Evolutionary conservation across 257 asterid genomes (phyloP).

Genomic region (Solanum sejunctum): DNA sequence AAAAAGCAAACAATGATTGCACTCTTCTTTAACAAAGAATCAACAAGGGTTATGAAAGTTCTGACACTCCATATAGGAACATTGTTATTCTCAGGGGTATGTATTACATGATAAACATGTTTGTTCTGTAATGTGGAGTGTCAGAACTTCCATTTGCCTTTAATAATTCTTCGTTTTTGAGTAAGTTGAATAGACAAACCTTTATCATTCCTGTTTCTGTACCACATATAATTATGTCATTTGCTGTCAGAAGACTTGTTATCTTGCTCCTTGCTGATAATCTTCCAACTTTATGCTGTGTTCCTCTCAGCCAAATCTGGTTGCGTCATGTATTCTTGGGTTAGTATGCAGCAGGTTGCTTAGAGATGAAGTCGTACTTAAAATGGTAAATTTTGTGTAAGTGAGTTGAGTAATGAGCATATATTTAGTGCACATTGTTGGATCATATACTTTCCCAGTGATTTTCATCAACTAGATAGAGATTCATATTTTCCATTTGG

Average conservation of each 20-base stretch:
- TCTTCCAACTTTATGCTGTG: slow-evolving; percentile 85
- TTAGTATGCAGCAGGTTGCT: neutral
- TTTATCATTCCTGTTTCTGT: slow-evolving; percentile 79
- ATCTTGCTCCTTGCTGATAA: slow-evolving; percentile 90
- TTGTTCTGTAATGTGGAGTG: neutral
- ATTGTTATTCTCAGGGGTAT: neutral
- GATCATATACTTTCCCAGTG: neutral
- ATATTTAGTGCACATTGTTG: neutral
- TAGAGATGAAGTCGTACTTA: neutral
- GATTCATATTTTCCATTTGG: neutral
- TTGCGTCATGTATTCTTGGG: neutral
- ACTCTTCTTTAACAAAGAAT: neutral
- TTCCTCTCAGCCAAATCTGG: slow-evolving; percentile 86
- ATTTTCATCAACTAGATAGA: neutral
- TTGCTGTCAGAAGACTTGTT: slow-evolving; percentile 75
- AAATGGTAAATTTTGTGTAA: neutral
- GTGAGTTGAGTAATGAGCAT: neutral
- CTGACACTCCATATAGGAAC: neutral
- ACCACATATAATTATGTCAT: slow-evolving; percentile 88
- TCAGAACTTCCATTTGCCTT: neutral
- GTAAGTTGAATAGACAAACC: slow-evolving; percentile 24
- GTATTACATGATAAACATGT: neutral
- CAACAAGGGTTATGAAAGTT: neutral
- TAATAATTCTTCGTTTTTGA: neutral
- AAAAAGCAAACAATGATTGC: neutral